Conservation (phyloP, 2,329 filamentous ascomycete genomes). For the Talaromyces sp. region DNA sequence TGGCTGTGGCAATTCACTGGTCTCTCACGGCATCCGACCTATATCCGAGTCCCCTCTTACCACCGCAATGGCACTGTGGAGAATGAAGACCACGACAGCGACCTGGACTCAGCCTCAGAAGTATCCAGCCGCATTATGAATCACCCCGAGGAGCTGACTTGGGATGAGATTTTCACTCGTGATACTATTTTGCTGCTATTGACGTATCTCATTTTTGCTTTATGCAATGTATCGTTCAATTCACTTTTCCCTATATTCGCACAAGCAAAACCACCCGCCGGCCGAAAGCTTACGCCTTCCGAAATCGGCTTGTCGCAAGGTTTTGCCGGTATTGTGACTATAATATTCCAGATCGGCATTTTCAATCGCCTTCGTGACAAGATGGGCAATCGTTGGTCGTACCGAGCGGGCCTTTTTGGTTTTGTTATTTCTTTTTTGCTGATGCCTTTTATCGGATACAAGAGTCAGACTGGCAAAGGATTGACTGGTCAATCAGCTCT, state of each 20-base stretch:
- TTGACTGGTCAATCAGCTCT: constrained; percentile 66
- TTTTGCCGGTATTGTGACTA: constrained; percentile 81
- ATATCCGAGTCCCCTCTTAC: constrained; percentile 49
- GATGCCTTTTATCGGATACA: constrained; percentile 89
- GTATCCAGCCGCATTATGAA: constrained; percentile 40
- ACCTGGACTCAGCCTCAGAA: constrained; percentile 49
- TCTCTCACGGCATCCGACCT: constrained; percentile 59
- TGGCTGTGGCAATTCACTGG: constrained; percentile 72
- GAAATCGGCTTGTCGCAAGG: constrained; percentile 86
- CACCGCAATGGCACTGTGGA: constrained; percentile 29
- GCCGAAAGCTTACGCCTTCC: constrained; percentile 72
- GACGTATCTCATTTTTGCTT: constrained; percentile 90
- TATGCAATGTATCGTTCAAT: constrained; percentile 94
- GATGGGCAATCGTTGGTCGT: constrained; percentile 83
- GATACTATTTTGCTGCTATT: constrained; percentile 80
- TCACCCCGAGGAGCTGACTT: constrained; percentile 53
- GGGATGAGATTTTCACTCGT: constrained; percentile 69
- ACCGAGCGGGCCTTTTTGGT: constrained; percentile 74
- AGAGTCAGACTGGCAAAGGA: constrained; percentile 61
- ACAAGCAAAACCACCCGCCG: constrained; percentile 72
- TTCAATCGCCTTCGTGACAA: constrained; percentile 78
- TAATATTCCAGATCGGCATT: constrained; percentile 83
- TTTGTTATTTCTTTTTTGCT: constrained; percentile 80
- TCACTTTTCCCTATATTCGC: constrained; percentile 93
- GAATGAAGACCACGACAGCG: constrained; percentile 43